Conservation (phyloP, 2,329 filamentous ascomycete species). For the Trichoderma cornu-damae region DNA sequence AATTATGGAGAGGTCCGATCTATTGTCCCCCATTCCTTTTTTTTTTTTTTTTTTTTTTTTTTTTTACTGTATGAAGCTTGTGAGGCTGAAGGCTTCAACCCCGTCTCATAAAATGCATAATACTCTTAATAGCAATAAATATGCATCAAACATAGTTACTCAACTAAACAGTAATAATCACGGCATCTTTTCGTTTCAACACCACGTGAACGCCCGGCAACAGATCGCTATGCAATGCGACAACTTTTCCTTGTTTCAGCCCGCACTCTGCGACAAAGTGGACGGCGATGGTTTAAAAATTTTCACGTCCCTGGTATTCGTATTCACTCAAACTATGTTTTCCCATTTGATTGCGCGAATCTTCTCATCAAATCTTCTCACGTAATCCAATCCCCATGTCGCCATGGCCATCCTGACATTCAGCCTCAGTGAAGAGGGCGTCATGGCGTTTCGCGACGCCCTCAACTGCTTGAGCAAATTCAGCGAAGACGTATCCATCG, state of each 20-base stretch:
- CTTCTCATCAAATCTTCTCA: not conserved
- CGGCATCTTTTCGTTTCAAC: not conserved
- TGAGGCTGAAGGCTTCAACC: too few species aligned
- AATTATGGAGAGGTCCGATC: too few species aligned
- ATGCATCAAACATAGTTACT: not conserved
- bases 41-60: not conserved
- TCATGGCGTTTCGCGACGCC: constrained; percentile 65
- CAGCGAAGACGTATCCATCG: constrained; percentile 71
- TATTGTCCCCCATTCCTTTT: too few species aligned
- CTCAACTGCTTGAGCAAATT: constrained; percentile 73
- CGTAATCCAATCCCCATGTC: not conserved
- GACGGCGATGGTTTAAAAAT: not conserved
- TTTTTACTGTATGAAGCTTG: not conserved
- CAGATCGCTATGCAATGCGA: not conserved
- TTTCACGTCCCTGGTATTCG: not conserved
- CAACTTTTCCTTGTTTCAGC: not conserved
- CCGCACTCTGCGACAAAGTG: not conserved
- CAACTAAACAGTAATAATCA: not conserved
- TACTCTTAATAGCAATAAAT: not conserved
- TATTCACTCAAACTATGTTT: too few species aligned
- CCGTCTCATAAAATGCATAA: not conserved
- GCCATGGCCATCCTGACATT: constrained; percentile 63
- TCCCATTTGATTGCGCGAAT: not conserved
- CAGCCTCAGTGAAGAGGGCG: constrained; percentile 67
- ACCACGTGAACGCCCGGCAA: not conserved